Evolutionary conservation across 2,329 filamentous ascomycete species (phyloP).

Genomic region (Camillea tinctor): DNA sequence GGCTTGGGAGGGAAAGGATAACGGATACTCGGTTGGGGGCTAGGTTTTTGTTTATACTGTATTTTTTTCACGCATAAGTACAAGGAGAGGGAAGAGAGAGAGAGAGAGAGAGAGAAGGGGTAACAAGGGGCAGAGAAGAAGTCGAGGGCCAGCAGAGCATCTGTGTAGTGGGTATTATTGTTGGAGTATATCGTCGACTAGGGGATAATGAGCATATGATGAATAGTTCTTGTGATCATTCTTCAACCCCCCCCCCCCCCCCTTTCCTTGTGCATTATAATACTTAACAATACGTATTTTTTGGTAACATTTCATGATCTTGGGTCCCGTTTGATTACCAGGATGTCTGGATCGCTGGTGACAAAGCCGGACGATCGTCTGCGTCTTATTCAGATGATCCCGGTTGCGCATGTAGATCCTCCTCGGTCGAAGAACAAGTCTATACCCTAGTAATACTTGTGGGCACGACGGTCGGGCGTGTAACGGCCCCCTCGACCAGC

Average conservation of each 20-base stretch:
- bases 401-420: background rate
- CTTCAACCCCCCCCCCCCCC: background rate
- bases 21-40: background rate
- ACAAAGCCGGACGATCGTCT: background rate
- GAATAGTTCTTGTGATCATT: slow-evolving; percentile 16
- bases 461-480: background rate
- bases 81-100: background rate
- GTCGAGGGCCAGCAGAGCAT: slow-evolving; percentile 11
- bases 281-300: background rate
- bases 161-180: slow-evolving; percentile 15
- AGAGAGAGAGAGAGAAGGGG: background rate
- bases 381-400: background rate
- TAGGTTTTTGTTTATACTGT: background rate
- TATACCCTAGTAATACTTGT: background rate
- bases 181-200: slow-evolving; percentile 16
- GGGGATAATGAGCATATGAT: slow-evolving; percentile 25
- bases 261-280: slow-evolving; percentile 1
- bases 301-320: background rate
- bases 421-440: background rate
- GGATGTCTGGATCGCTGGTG: background rate
- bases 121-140: slow-evolving; percentile 6
- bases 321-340: background rate
- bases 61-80: background rate
- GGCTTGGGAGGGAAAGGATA: background rate
- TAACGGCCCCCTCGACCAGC: background rate